A percentile compares a stretch with the other conserved stretches of the same genome.
phyloP scores from a whole-genome alignment of 2,329 filamentous ascomycete genomes.

The Westerdykella aurantiaca region DNA sequence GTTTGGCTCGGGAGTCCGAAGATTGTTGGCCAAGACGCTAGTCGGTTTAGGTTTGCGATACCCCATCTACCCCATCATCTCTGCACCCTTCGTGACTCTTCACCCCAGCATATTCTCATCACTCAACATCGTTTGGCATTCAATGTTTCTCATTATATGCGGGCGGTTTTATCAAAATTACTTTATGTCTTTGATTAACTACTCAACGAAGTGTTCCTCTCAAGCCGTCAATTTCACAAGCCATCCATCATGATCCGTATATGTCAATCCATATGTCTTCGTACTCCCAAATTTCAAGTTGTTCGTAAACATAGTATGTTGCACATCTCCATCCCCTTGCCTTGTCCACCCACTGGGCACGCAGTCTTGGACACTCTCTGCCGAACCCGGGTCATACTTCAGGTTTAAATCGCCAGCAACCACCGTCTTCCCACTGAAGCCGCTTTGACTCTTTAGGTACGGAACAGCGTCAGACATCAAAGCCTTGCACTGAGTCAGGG shows the following conservation, averaged over 20 bases:
- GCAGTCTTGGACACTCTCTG: conserved; percentile 5
- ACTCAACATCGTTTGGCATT: too few relatives aligned
- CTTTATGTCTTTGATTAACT: neutral
- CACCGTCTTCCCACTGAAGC: conserved; percentile 2
- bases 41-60: too few relatives aligned
- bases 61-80: too few relatives aligned
- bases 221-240: conserved; percentile 1
- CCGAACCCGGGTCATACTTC: conserved; percentile 2
- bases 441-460: conserved; percentile 1
- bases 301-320: conserved; percentile 5
- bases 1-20: conserved; percentile 18
- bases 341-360: conserved; percentile 4
- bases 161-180: too few relatives aligned
- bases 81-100: too few relatives aligned
- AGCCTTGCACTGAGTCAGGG: conserved; percentile 5
- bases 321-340: conserved; percentile 5
- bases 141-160: too few relatives aligned
- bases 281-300: conserved; percentile 3
- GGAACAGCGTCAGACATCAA: conserved; percentile 5
- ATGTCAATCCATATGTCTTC: conserved; percentile 3
- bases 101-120: too few relatives aligned
- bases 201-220: neutral
- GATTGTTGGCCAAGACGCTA: neutral
- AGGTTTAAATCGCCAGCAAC: conserved; percentile 7
- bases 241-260: conserved; percentile 7